Percentiles rank a stretch among this genome's conserved stretches.
Evolutionary conservation across 495 filamentous ascomycete species (phyloP).

Genomic region (Hyaloscypha hepaticicola): DNA sequence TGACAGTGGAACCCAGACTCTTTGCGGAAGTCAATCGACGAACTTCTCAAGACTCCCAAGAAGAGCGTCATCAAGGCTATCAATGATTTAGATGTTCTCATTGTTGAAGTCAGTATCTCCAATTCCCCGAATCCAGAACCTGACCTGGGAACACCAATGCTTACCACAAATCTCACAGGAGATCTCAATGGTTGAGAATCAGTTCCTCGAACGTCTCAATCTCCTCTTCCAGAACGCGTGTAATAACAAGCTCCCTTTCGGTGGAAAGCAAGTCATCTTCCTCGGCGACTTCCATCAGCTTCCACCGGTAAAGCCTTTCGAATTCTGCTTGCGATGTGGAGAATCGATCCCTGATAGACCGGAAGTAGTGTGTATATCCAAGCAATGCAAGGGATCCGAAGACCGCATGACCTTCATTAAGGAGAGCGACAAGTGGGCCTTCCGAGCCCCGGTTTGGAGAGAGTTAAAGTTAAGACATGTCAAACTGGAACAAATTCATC

Average conservation of each 20-base stretch:
- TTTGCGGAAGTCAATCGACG: conserved; percentile 31
- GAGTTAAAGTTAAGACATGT: conserved; percentile 21
- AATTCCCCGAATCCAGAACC: neutral
- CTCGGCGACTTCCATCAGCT: conserved; percentile 46
- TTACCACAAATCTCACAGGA: conserved; percentile 18
- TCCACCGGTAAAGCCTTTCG: conserved; percentile 44
- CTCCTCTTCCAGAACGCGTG: conserved; percentile 41
- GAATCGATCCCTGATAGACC: conserved; percentile 17
- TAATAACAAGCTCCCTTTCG: conserved; percentile 13
- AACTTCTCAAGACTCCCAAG: conserved; percentile 20
- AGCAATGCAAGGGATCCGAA: neutral
- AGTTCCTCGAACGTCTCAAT: conserved; percentile 54
- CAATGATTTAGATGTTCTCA: conserved; percentile 4
- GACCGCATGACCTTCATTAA: neutral
- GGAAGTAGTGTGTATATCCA: neutral
- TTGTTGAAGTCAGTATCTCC: conserved; percentile 39
- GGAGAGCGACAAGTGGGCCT: conserved; percentile 34
- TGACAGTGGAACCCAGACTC: conserved; percentile 21
- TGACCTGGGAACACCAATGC: neutral
- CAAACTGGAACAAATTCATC: conserved; percentile 29
- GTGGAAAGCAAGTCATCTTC: conserved; percentile 39
- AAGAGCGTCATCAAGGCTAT: conserved; percentile 1
- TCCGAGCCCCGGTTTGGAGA: conserved; percentile 29
- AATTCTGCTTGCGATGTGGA: conserved; percentile 40
- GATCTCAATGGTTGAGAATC: conserved; percentile 53